These are phyloP conservation scores for Sarocladiaceae sp. DNA, from an alignment of 2,329 filamentous ascomycete genomes.

Conservation along the genomic window DNA sequence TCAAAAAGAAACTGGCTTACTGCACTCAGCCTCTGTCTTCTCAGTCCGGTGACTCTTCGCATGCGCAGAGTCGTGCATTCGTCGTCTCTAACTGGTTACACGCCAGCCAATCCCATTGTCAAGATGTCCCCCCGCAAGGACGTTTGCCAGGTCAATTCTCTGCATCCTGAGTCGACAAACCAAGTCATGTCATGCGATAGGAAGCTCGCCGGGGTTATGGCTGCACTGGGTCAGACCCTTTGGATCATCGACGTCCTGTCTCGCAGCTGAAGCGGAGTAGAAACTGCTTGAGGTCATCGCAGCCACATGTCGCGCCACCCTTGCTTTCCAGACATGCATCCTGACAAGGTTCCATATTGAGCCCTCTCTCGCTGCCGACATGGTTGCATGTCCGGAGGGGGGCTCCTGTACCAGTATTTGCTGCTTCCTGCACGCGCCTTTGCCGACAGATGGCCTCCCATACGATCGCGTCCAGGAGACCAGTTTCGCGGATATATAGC, in stretches of 20 bases:
- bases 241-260: too few species aligned
- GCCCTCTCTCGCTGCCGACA: neutral
- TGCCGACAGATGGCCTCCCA: conserved; percentile 1
- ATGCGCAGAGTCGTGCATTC: conserved; percentile 3
- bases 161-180: neutral
- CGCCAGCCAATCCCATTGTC: conserved; percentile 1
- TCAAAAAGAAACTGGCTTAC: too few species aligned
- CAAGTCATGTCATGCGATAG: too few species aligned
- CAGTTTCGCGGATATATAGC: conserved; percentile 7
- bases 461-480: neutral
- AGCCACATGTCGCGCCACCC: too few species aligned
- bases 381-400: neutral
- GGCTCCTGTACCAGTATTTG: neutral
- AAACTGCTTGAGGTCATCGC: too few species aligned
- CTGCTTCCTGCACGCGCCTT: conserved; percentile 1
- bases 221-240: too few species aligned
- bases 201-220: too few species aligned
- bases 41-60: conserved; percentile 1
- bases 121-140: too few species aligned
- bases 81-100: conserved; percentile 1
- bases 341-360: neutral
- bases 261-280: too few species aligned
- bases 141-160: neutral
- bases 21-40: too few species aligned
- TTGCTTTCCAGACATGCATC: too few species aligned